These are phyloP conservation scores for Pulveroboletus sp. DNA, from an alignment of 768 basidiomycete genomes.

Conservation along the genomic window DNA sequence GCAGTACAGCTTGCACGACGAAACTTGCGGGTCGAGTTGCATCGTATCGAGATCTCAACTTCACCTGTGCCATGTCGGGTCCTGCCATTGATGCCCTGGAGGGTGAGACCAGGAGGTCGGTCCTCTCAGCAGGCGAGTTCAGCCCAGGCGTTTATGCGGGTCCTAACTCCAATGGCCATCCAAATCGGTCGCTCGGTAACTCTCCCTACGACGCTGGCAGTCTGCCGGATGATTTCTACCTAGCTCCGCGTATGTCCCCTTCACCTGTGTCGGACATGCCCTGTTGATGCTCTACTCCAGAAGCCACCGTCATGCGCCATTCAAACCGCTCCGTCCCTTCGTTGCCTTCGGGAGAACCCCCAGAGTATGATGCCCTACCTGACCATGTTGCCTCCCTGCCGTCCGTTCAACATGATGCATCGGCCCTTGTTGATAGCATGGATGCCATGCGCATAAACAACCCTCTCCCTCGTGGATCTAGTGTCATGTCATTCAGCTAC, in stretches of 20 bases:
- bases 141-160: slow-evolving; percentile 3
- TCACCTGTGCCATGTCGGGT: slow-evolving; percentile 23
- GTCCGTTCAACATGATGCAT: slow-evolving; percentile 38
- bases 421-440: slow-evolving; percentile 47
- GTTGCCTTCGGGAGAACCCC: slow-evolving; percentile 36
- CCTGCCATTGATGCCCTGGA: slow-evolving; percentile 29
- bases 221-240: slow-evolving; percentile 16
- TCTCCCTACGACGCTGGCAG: slow-evolving; percentile 3
- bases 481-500: slow-evolving; percentile 22
- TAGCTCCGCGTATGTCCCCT: slow-evolving; percentile 18
- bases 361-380: slow-evolving; percentile 29
- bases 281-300: slow-evolving; percentile 13
- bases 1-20: not conserved
- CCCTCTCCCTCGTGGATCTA: slow-evolving; percentile 29
- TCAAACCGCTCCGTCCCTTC: slow-evolving; percentile 46
- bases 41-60: not conserved
- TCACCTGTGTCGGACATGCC: not conserved
- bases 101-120: slow-evolving; percentile 3
- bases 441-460: slow-evolving; percentile 50
- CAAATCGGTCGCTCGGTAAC: slow-evolving; percentile 4
- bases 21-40: not conserved
- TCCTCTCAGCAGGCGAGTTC: slow-evolving; percentile 2
- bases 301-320: slow-evolving; percentile 37
- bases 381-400: slow-evolving; percentile 28
- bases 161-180: slow-evolving; percentile 2